Percentiles rank a stretch among this genome's conserved stretches.
phyloP scores from a whole-genome alignment of 2,329 filamentous ascomycete species.

The Tolypocladium album region DNA sequence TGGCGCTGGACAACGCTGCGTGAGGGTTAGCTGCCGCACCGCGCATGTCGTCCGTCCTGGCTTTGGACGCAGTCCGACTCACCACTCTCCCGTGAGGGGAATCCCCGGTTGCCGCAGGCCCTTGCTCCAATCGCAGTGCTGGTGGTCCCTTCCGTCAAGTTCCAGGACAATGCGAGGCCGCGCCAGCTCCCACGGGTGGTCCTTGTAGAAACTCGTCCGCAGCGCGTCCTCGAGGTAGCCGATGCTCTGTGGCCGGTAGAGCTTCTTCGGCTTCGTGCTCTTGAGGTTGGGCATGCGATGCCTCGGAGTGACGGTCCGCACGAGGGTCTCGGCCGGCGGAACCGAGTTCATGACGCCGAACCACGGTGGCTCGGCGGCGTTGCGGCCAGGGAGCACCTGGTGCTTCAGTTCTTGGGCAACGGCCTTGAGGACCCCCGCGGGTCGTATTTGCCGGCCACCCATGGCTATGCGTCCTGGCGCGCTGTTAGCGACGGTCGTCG shows the following conservation, averaged over 20 bases:
- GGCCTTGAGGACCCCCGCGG: slow-evolving; percentile 35
- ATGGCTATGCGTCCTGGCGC: slow-evolving; percentile 13
- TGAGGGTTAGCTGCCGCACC: slow-evolving; percentile 7
- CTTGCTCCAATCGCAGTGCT: slow-evolving; percentile 68
- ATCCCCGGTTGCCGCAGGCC: slow-evolving; percentile 64
- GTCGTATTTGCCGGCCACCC: slow-evolving; percentile 33
- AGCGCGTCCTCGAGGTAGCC: slow-evolving; percentile 75
- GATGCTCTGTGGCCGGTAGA: slow-evolving; percentile 73
- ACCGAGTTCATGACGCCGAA: slow-evolving; percentile 38
- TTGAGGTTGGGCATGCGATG: slow-evolving; percentile 32
- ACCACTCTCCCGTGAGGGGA: slow-evolving; percentile 78
- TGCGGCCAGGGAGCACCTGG: slow-evolving; percentile 22
- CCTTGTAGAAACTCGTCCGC: slow-evolving; percentile 72
- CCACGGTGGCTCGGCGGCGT: slow-evolving; percentile 33
- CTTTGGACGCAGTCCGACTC: slow-evolving; percentile 13
- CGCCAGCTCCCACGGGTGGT: slow-evolving; percentile 96
- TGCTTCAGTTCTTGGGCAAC: slow-evolving; percentile 32
- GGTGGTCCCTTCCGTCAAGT: slow-evolving; percentile 70
- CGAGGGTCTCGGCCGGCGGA: slow-evolving; percentile 48
- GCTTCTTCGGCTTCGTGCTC: slow-evolving; percentile 47
- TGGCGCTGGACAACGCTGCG: slow-evolving; percentile 85
- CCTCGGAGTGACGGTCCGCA: slow-evolving; percentile 39
- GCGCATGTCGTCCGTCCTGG: neutral
- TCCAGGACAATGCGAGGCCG: slow-evolving; percentile 79
- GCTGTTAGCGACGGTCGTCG: neutral